Conservation (phyloP, 78 protist species). For the Guillardia theta region DNA sequence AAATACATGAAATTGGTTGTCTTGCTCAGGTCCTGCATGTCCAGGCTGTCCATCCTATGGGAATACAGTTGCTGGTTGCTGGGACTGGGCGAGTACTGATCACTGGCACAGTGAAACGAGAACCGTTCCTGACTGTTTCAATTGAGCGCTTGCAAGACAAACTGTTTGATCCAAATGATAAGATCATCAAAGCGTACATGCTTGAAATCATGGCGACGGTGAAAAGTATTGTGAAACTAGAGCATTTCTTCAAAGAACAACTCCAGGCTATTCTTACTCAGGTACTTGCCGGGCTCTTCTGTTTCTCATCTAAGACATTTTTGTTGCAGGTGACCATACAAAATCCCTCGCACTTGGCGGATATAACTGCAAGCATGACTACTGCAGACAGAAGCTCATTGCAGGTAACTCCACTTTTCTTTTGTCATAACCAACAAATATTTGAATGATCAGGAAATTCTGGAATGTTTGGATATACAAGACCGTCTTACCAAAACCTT, state of each 20-base stretch:
- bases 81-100: neutral
- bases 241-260: slow-evolving; percentile 61
- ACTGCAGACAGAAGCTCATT: slow-evolving; percentile 44
- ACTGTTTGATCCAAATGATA: neutral
- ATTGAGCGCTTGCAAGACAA: neutral
- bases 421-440: neutral
- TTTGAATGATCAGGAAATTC: too few relatives aligned
- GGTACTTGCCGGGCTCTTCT: neutral
- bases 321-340: slow-evolving; percentile 3
- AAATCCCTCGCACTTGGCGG: neutral
- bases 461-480: slow-evolving; percentile 29
- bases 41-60: neutral
- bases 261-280: neutral
- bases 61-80: slow-evolving; percentile 38
- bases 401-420: slow-evolving; percentile 26
- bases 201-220: slow-evolving; percentile 52
- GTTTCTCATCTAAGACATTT: neutral
- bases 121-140: neutral
- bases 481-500: slow-evolving; percentile 46
- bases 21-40: slow-evolving; percentile 24
- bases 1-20: neutral
- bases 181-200: slow-evolving; percentile 46
- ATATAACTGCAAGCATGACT: slow-evolving; percentile 23
- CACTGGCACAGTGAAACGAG: neutral
- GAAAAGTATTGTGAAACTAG: slow-evolving; percentile 21